Base-by-base conservation (phyloP, 495 filamentous ascomycete genomes). In the Tirmania nivea region DNA sequence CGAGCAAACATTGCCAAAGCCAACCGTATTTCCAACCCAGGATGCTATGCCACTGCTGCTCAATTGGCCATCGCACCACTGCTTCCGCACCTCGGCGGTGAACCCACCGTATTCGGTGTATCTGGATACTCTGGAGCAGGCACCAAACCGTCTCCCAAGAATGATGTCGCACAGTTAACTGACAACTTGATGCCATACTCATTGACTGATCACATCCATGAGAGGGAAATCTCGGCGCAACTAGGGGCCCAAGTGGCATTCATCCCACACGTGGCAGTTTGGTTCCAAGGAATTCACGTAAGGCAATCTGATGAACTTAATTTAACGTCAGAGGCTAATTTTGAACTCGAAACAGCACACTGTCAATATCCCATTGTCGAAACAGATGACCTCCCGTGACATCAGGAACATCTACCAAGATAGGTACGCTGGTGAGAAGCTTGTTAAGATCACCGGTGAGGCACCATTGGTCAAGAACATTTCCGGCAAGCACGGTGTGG, bases 11-110 rank as follows among this genome's bases (percentile, higher is more conserved):
- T 96, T 52, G 78, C 81, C 35, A 77, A 81, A 56, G 84, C 90
- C 14, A 89, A 79, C 7, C 79, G 86, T 42, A 95, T 97, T 58
- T 72, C 86, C 57, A 95, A 96, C 69, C 90, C 90, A 34, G 90
- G 90, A 52, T 94, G 90, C 72, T 94, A 95, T 61, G 89, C 90
- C 25, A 97, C 90, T 19, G 90, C 86, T n/a, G 87, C 89, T 0
- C 87, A 97, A 68, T 71, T 95, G 45, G 87, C 82, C 45, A 90
- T 95, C 56, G 75, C 86, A 10, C 89, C 89, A 51, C 73, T 95
- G 2, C 73, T 93, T 8, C 76, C 79, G 9, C 77, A 79, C 69
- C 78, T 94, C 34, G 80, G 76, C 35, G 84, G 82, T 19, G 76
- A 82, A 67, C 89, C 90, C 17, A 87, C 81, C 49, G 70, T 88